Base-by-base conservation (phyloP, 2,329 filamentous ascomycete species). In the Nemania sp. region DNA sequence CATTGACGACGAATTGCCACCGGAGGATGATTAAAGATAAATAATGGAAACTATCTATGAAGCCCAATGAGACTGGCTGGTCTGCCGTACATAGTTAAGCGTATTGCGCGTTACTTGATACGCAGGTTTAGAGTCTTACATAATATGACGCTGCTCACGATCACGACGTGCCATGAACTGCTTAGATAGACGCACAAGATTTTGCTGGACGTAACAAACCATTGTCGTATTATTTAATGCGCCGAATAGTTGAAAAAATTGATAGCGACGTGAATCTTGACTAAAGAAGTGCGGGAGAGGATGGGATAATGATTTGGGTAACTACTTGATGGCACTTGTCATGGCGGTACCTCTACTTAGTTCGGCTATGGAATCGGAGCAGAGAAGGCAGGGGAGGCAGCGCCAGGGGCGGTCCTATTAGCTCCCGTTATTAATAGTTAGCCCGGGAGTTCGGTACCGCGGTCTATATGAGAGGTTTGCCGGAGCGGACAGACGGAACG, bases 1-100 rank as follows among this genome's bases (percentile, higher is more conserved):
- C 79, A 97, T 99, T 74, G 96, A 99, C 77, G 96, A 99, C 78
- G 96, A 99, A 82, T 89, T 99, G 83, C 96, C 96, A 24, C 94
- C 93, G 8, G 96, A 98, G 79, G 96, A 99, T 77, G 96, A 99
- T 77, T 98, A 87, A 67, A 58, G 53, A 78, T 27, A 29, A 57
- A 53, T 49, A 4, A 70, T 56, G 18, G 59, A 38, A 43, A 29
- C 24, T 35, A 18, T 26, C 18, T 13, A 49, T 29, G 32, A 24
- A 49, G 11, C 20, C 20, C 27, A 5, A 57, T 32, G 6, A 27
- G 11, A 47, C 10, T 43, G 10, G 5, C 20, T 35, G 15, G 20
- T 18, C 18, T 13, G 3, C 22, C 27, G n/a, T 18, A 13, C n/a
- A n/a, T n/a, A n/a, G n/a, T n/a, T n/a, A n/a, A n/a, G n/a, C n/a